Conservation (phyloP, 495 filamentous ascomycete species). For the Lindgomyces ingoldianus region DNA sequence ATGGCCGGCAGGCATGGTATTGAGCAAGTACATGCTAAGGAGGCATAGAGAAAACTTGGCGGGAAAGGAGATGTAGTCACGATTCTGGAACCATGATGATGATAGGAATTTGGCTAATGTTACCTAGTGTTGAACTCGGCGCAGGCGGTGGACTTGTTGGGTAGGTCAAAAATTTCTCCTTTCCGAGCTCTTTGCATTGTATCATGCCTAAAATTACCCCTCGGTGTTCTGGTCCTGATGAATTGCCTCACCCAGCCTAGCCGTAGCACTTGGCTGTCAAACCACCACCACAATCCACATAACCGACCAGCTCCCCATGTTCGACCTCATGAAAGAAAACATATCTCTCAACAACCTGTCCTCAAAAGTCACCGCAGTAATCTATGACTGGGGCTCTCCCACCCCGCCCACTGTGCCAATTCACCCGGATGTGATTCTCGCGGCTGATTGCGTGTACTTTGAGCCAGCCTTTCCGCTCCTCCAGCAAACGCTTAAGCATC, state of each 20-base stretch:
- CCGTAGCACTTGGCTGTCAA: slow-evolving; percentile 61
- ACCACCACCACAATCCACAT: slow-evolving; percentile 61
- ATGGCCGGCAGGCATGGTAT: slow-evolving; percentile 90
- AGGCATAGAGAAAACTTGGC: slow-evolving; percentile 61
- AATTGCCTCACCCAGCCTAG: slow-evolving; percentile 50
- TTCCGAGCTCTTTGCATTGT: slow-evolving; percentile 1
- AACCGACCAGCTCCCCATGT: slow-evolving; percentile 86
- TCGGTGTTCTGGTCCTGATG: slow-evolving; percentile 5
- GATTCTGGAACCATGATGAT: neutral
- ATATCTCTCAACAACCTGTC: slow-evolving; percentile 73
- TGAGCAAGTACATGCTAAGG: slow-evolving; percentile 79
- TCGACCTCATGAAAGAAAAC: slow-evolving; percentile 79
- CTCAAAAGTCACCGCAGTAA: slow-evolving; percentile 57
- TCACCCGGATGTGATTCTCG: slow-evolving; percentile 77
- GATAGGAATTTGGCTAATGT: slow-evolving; percentile 16
- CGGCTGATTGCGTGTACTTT: slow-evolving; percentile 96
- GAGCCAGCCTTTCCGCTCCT: slow-evolving; percentile 91
- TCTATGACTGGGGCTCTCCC: slow-evolving; percentile 75
- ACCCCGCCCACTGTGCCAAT: slow-evolving; percentile 50
- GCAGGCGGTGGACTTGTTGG: slow-evolving; percentile 89
- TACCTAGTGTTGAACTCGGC: slow-evolving; percentile 79
- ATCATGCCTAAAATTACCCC: neutral
- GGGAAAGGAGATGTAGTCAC: slow-evolving; percentile 72
- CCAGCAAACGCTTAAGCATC: slow-evolving; percentile 65
- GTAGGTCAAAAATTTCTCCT: slow-evolving; percentile 37